Base-by-base conservation (phyloP, 163 green algal genomes). In the Volvox carteri region DNA sequence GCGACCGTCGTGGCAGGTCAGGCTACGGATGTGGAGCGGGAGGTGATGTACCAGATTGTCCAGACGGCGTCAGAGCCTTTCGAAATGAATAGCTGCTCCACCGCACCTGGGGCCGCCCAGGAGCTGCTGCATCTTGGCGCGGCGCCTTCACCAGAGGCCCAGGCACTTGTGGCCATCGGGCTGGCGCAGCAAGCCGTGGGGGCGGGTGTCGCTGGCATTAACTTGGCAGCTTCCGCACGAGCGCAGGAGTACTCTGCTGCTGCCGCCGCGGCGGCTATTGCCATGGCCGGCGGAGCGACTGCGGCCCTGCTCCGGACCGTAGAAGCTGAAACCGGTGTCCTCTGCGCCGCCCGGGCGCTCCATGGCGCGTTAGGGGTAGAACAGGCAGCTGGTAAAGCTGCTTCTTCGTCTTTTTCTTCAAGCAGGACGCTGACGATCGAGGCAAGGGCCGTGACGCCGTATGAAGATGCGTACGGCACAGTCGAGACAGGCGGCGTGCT, bases 391-490 rank as follows among this genome's bases (percentile, higher is more conserved):
- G n/a, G n/a, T n/a, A n/a, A n/a, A n/a, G n/a, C n/a, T n/a, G n/a
- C n/a, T n/a, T n/a, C n/a, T n/a, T n/a, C n/a, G n/a, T n/a, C n/a
- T n/a, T n/a, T n/a, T n/a, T n/a, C n/a, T n/a, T n/a, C n/a, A n/a
- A n/a, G n/a, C n/a, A n/a, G n/a, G 18, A 30, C 3, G 2, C 35
- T 85, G 6, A 85, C 52, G 6, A 56, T 85, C 23, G 52, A 83
- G 28, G 83, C 37, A 2, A 75, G 23, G 12, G 83, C 83, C 1
- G 35, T 80, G 21, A 4, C 48, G 0, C 18, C 30, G 0, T 67
- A 83, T 25, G 83, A 88, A n/a, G 68, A 88, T 28, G 83, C 83
- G 9, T 88, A 75, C 68, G 83, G 83, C 18, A 19, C 62, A 0
- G 48, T 56, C 0, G 46, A 28, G 30, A 41, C 11, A 7, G 25